Base-by-base conservation (phyloP, 192 early-diverging fungal species). In the Coemansia sp. region DNA sequence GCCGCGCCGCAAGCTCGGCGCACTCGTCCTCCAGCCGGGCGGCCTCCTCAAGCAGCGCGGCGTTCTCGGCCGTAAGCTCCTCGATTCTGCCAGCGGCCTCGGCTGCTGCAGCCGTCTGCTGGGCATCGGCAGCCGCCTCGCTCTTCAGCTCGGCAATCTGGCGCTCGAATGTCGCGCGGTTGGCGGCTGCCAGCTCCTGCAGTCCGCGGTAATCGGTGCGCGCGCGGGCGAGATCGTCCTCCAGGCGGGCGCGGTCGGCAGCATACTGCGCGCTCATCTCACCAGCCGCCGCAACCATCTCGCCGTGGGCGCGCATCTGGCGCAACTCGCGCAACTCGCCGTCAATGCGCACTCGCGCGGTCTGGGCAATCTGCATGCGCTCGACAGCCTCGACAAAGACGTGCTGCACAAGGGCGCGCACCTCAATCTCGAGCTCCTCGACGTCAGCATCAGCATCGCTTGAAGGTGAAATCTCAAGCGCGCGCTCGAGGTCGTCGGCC, bases 201-300 rank as follows among this genome's bases (percentile, higher is more conserved):
- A 72, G 64, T 10, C 62, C 43, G 37, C 70, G 73, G 42, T 66
- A 76, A 47, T 80, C 73, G 6, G 19, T 56, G 32, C 57, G 58
- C 0, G 69, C 78, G 6, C 26, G 15, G 13, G 41, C 55, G 15
- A 76, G 63, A n/a, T 49, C 65, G 21, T 32, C 39, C 41, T 73
- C 68, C 40, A 73, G 64, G 51, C 40, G 36, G 15, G 71, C 68
- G 15, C 61, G 62, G 16, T 71, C 71, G 26, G 26, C 13, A 39
- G 52, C 74, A 73, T 76, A 62, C 61, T 66, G 57, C 15, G 61
- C 42, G 51, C 79, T 76, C 68, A 82, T 76, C 10, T 73, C 71
- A 41, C 67, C 61, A 6, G 61, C 74, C 8, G 74, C 56, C 67
- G 71, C 79, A 40, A 82, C 79, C 15, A 82, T 70, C 61, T 82